Evolutionary conservation across 2,329 filamentous ascomycete genomes (phyloP).

Genomic region (Microcyclospora pomicola): DNA sequence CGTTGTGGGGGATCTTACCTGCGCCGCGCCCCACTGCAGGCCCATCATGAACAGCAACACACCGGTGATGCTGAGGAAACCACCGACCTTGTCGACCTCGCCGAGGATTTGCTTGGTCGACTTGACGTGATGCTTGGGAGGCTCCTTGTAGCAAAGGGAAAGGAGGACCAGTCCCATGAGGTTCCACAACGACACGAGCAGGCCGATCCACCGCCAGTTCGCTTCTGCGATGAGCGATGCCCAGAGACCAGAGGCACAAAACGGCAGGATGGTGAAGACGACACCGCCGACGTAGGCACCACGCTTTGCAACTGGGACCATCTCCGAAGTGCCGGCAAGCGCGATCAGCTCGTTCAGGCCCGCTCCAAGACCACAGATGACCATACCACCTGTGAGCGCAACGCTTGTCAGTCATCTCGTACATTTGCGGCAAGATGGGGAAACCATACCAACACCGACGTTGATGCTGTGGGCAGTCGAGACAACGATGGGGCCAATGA

Average conservation of each 20-base stretch:
- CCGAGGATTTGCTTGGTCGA: constrained; percentile 30
- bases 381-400: constrained; percentile 28
- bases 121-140: constrained; percentile 29
- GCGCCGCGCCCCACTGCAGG: constrained; percentile 16
- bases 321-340: constrained; percentile 52
- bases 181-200: constrained; percentile 39
- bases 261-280: constrained; percentile 49
- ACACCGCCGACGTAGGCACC: constrained; percentile 48
- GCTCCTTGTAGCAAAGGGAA: constrained; percentile 41
- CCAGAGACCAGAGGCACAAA: constrained; percentile 48
- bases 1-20: constrained; percentile 4
- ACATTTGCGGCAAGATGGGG: too few species aligned
- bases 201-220: constrained; percentile 43
- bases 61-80: constrained; percentile 37
- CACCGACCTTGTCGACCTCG: constrained; percentile 40
- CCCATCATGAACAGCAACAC: constrained; percentile 40
- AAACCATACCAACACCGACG: constrained; percentile 40
- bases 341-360: constrained; percentile 57
- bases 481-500: constrained; percentile 46
- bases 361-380: constrained; percentile 50
- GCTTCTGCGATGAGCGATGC: constrained; percentile 42
- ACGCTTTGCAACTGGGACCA: constrained; percentile 51
- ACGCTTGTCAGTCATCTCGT: not conserved
- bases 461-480: constrained; percentile 47
- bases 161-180: constrained; percentile 39